Percentiles rank a stretch among this genome's conserved stretches.
Conservation (phyloP, 805 yeast species). For the Cyberlindnera mississippiensis region DNA sequence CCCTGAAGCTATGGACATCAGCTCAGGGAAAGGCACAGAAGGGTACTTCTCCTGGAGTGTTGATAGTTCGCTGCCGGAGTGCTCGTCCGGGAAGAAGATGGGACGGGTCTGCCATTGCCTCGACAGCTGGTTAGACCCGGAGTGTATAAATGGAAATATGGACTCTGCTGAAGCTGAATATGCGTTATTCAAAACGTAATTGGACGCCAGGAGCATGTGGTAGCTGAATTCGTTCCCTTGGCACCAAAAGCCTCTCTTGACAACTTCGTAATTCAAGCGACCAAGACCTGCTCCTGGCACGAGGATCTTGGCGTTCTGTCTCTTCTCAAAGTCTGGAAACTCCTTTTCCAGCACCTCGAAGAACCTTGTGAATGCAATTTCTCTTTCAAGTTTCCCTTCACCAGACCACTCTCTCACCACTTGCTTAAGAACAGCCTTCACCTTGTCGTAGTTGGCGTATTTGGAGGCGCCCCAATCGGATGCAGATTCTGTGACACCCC, state of each 20-base stretch:
- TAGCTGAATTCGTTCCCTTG: conserved; percentile 67
- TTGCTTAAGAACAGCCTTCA: conserved; percentile 51
- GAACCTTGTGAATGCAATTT: conserved; percentile 35
- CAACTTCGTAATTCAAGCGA: conserved; percentile 52
- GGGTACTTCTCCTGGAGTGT: conserved; percentile 34
- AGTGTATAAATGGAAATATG: conserved; percentile 54
- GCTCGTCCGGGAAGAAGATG: conserved; percentile 49
- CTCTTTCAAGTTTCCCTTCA: conserved; percentile 48
- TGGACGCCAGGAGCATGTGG: conserved; percentile 58
- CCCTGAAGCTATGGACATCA: conserved; percentile 72
- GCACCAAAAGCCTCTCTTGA: conserved; percentile 50
- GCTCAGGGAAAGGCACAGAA: conserved; percentile 39
- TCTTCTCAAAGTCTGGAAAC: conserved; percentile 34
- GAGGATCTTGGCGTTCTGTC: conserved; percentile 42
- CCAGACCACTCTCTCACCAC: conserved; percentile 58
- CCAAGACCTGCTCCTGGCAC: conserved; percentile 69
- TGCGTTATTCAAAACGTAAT: conserved; percentile 48
- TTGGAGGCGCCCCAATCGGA: conserved; percentile 40
- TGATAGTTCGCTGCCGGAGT: conserved; percentile 37
- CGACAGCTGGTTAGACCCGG: conserved; percentile 41
- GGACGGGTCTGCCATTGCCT: conserved; percentile 48
- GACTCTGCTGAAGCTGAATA: conserved; percentile 36
- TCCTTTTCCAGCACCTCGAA: conserved; percentile 28
- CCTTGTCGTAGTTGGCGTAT: conserved; percentile 49
- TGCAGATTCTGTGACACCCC: conserved; percentile 45